These are phyloP conservation scores for Candida smagusa DNA, from an alignment of 1,139 yeast species.

Conservation along the genomic window DNA sequence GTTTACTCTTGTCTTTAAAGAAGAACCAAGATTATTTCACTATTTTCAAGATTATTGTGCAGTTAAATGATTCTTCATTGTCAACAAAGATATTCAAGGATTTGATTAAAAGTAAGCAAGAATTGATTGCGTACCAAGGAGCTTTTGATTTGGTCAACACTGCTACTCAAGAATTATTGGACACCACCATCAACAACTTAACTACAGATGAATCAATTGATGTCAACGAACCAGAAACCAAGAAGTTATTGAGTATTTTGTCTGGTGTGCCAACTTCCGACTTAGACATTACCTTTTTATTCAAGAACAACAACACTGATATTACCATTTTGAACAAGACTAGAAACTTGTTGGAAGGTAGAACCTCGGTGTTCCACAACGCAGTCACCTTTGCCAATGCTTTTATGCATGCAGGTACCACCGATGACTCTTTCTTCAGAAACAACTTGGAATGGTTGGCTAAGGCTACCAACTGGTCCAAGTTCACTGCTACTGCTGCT, in stretches of 20 bases:
- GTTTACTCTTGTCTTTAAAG: constrained; percentile 54
- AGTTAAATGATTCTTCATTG: constrained; percentile 70
- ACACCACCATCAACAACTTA: constrained; percentile 50
- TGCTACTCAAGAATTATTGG: constrained; percentile 89
- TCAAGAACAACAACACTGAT: constrained; percentile 86
- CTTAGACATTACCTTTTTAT: constrained; percentile 81
- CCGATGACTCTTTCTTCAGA: constrained; percentile 90
- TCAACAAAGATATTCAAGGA: constrained; percentile 68
- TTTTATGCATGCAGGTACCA: constrained; percentile 94
- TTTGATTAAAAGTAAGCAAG: constrained; percentile 41
- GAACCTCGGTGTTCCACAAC: constrained; percentile 90
- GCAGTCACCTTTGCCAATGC: constrained; percentile 96
- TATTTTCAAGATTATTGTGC: constrained; percentile 82
- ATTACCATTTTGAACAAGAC: constrained; percentile 77
- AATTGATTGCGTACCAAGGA: constrained; percentile 78
- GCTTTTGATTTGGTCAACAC: constrained; percentile 92
- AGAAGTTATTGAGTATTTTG: constrained; percentile 62
- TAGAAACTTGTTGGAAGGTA: constrained; percentile 79
- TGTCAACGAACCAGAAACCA: constrained; percentile 22
- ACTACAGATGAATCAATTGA: constrained; percentile 40
- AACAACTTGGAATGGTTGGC: constrained; percentile 94
- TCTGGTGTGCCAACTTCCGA: constrained; percentile 96
- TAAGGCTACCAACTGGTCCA: constrained; percentile 97
- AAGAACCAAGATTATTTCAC: constrained; percentile 76
- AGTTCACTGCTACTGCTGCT: constrained; percentile 96